Evolutionary conservation across 306 rosid species (phyloP).

Genomic region (Cyclanthera cordifolia): DNA sequence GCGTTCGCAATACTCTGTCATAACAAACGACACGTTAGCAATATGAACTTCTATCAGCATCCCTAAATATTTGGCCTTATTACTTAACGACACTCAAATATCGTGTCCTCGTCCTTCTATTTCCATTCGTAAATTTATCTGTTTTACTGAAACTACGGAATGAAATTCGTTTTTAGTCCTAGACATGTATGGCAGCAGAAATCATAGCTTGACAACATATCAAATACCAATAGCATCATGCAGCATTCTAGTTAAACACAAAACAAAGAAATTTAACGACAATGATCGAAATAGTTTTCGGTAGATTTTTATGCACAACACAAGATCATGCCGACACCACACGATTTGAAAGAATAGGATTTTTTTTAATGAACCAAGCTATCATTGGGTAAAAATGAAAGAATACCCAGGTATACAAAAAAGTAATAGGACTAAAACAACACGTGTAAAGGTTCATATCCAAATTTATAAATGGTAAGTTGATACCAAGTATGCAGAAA

Average conservation of each 20-base stretch:
- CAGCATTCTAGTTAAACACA: background rate
- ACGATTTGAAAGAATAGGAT: background rate
- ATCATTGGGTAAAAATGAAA: too few relatives aligned
- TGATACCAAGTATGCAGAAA: background rate
- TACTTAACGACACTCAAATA: background rate
- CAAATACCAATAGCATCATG: background rate
- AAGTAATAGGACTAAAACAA: background rate
- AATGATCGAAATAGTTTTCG: background rate
- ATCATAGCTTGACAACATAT: background rate
- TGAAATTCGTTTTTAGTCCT: background rate
- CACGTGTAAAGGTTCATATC: background rate
- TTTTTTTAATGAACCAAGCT: too few relatives aligned
- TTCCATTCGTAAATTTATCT: too few relatives aligned
- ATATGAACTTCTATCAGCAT: background rate
- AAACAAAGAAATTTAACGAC: background rate
- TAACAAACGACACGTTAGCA: slow-evolving; percentile 15
- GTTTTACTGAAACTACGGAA: background rate
- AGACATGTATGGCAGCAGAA: background rate
- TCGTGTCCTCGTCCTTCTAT: background rate
- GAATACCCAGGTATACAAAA: too few relatives aligned
- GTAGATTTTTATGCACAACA: background rate
- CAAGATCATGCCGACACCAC: background rate
- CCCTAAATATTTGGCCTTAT: background rate
- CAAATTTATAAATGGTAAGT: background rate
- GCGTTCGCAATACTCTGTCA: slow-evolving; percentile 79